Evolutionary conservation across 768 basidiomycete species (phyloP), one percentile per base, ranked within the genome.

Genomic region (Phylloporus scabripes): DNA sequence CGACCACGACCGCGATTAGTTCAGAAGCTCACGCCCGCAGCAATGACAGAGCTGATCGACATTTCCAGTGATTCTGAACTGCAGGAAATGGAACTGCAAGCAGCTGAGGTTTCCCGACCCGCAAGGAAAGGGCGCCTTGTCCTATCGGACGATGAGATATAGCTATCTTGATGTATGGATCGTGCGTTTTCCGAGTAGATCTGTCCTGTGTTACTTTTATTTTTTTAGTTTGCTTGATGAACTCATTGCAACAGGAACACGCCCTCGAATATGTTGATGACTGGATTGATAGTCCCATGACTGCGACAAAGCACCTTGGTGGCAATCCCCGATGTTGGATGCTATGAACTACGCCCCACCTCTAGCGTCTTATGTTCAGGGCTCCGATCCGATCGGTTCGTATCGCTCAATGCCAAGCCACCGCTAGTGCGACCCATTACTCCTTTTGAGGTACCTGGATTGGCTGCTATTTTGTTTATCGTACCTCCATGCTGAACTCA

Each of bases 1-100:
- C 61, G 66, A 46, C 66, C 71, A 11, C 69, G 60, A 45, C 74
- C 75, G 3, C 74, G 74, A 20, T 60, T 77, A 28, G 69, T 70
- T 42, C 75, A 73, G 42, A 72, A 70, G 50, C 60, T 66, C 33
- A 52, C 34, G 29, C 36, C 39, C 8, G 14, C 47, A 15, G 29
- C 8, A 21, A 38, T 10, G 43, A 29, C 44, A 5, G 52, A 55
- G 42, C 11, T 61, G 28, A 57, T 63, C 34, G 5, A 45, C 1
- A 60, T 61, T n/a, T 58, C 61, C 1, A 63, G 54, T 45, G 60
- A 60, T 26, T 56, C 65, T 26, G 58, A 59, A 37, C 43, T 26
- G 42, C 44, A 21, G 47, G 45, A 12, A 45, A 37, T 29, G 38
- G 34, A 15, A 21, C 46, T 20, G 23, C 42, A 20, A 24, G 32